Base-by-base conservation (phyloP, 2,329 filamentous ascomycete genomes). In the Colletotrichum sp. region DNA sequence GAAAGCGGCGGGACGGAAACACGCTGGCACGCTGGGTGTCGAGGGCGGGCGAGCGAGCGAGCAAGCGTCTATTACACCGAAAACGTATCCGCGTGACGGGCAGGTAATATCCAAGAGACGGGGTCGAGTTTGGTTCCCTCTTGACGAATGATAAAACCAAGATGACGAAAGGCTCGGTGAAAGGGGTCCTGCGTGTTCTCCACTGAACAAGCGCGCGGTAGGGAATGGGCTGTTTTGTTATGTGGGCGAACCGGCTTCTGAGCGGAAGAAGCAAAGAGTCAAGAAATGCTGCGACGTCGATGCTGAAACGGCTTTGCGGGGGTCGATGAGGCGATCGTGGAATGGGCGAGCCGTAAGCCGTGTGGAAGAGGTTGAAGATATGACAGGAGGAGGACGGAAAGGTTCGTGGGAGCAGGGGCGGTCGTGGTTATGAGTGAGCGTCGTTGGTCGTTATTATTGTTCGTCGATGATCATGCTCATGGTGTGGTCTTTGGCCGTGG, bases 121-220 rank as follows among this genome's bases (percentile, higher is more conserved):
- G 29, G 16, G 47, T 34, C 16, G n/a, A 29, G 21, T 11, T 15
- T 29, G 34, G n/a, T 27, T 68, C 29, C n/a, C 24, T 58, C 3
- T 13, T 34, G 54, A 18, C 69, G 59, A 68, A 36, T 68, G 54
- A 61, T 51, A 68, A 64, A n/a, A 66, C 29, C 33, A 33, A 29
- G n/a, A 31, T 65, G 70, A 54, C 38, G 38, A 72, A 67, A 64
- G 13, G 38, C 34, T 58, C 43, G 54, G 21, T 31, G 47, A 59
- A 51, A 68, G n/a, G 66, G 70, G 66, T 66, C 8, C 38, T 6
- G 54, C 5, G 34, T 21, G 18, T 68, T 66, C 59, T 18, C 70
- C 73, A 75, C 73, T 73, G 70, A 75, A 73, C 73, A 75, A 75
- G 70, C 73, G 73, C 66, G 73, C 73, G 73, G 61, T 63, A 70